Conservation (phyloP, 2,329 filamentous ascomycete species). For the Penicillium sp. region DNA sequence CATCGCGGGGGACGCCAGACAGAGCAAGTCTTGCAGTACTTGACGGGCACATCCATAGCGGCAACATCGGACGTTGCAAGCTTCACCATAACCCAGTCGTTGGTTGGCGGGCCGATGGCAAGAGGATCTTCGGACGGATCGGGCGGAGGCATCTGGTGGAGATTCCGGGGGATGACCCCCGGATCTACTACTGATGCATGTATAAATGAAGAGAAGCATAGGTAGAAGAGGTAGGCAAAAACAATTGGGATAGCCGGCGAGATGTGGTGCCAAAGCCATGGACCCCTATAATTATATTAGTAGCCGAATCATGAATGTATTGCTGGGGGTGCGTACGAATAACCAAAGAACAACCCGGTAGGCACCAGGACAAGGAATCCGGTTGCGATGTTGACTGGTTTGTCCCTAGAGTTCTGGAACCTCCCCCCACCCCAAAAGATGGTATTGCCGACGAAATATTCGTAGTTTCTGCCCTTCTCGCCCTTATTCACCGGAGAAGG, state of each 20-base stretch:
- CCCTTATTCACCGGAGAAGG: slow-evolving; percentile 35
- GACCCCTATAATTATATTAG: slow-evolving; percentile 56
- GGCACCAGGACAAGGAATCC: slow-evolving; percentile 80
- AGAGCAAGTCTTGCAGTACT: slow-evolving; percentile 97
- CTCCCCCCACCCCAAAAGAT: slow-evolving; percentile 86
- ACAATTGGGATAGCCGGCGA: slow-evolving; percentile 87
- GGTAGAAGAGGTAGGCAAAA: slow-evolving; percentile 88
- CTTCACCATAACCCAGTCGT: slow-evolving; percentile 91
- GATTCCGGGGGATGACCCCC: slow-evolving; percentile 87
- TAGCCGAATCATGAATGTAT: slow-evolving; percentile 3
- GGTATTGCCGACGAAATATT: slow-evolving; percentile 94
- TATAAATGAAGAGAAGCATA: slow-evolving; percentile 91
- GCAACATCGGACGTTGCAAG: slow-evolving; percentile 74
- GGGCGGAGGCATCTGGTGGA: slow-evolving; percentile 82
- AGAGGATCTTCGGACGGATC: slow-evolving; percentile 81
- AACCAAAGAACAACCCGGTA: slow-evolving; percentile 80
- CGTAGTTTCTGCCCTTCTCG: slow-evolving; percentile 73
- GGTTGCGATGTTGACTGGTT: slow-evolving; percentile 88
- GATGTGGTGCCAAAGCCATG: slow-evolving; percentile 83
- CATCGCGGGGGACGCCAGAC: slow-evolving; percentile 96
- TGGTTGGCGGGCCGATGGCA: slow-evolving; percentile 79
- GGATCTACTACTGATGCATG: slow-evolving; percentile 93
- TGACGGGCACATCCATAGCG: slow-evolving; percentile 96
- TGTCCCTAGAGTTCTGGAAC: slow-evolving; percentile 83
- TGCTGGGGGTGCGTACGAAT: slow-evolving; percentile 56